Evolutionary conservation across 1,139 yeast species (phyloP).

Genomic region (Trichomonascaceae sp.): DNA sequence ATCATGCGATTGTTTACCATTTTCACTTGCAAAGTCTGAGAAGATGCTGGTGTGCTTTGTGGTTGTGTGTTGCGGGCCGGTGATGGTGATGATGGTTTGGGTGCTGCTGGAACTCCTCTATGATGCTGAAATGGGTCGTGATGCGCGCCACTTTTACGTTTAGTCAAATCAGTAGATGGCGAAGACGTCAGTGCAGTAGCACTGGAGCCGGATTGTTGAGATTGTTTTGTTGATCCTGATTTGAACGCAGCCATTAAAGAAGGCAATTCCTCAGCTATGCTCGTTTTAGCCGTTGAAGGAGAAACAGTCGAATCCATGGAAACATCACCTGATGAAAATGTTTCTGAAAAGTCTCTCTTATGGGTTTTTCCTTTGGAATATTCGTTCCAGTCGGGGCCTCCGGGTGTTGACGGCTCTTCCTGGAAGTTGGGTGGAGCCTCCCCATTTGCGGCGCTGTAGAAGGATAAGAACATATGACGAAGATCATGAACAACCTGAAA

Average conservation of each 20-base stretch:
- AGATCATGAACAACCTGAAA: slow-evolving; percentile 33
- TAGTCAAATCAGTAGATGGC: neutral
- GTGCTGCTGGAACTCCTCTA: neutral
- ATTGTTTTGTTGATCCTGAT: slow-evolving; percentile 18
- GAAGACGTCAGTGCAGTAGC: neutral
- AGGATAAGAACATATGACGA: slow-evolving; percentile 30
- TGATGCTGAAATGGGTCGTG: neutral
- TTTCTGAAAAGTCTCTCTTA: neutral
- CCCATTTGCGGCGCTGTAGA: slow-evolving; percentile 18
- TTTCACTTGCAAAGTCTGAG: slow-evolving; percentile 24
- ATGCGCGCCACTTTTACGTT: neutral
- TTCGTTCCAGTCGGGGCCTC: slow-evolving; percentile 5
- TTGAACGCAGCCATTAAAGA: slow-evolving; percentile 28
- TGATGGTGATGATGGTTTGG: neutral
- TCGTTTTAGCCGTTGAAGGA: slow-evolving; percentile 17
- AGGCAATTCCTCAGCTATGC: slow-evolving; percentile 28
- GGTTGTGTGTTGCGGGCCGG: neutral
- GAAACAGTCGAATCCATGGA: neutral
- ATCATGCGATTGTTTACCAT: slow-evolving; percentile 29
- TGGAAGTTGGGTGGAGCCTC: slow-evolving; percentile 1
- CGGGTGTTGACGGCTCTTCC: neutral
- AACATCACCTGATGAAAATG: neutral
- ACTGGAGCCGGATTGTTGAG: neutral
- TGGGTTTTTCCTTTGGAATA: neutral
- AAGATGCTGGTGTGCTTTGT: neutral